Base-by-base conservation (phyloP, 2,329 filamentous ascomycete species). In the Sclerotiophoma versabilis region DNA sequence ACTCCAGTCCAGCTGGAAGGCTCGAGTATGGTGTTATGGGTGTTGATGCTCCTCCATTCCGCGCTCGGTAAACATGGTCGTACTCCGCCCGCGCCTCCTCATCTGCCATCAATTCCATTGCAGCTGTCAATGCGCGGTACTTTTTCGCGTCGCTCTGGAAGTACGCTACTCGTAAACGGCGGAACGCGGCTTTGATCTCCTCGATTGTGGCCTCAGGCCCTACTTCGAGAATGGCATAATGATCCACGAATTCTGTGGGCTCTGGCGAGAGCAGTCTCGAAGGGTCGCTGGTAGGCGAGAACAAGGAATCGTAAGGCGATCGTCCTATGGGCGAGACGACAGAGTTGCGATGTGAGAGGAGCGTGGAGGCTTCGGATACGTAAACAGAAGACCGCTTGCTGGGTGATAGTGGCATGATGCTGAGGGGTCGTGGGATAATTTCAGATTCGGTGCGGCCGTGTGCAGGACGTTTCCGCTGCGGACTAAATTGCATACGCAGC, bases 171-270 rank as follows among this genome's bases (percentile, higher is more conserved):
- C 71, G 65, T 19, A 73, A 58, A 15, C 50, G 51, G 36, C 71
- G 68, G 50, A 68, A 70, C 1, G 67, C 62, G 14, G 56, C 57
- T 29, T 65, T 68, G 26, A 74, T 68, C 22, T 75, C 66, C 37
- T 70, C 68, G 23, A 58, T 53, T 4, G 69, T 65, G 23, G 70
- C 71, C 41, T 58, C 56, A 6, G 47, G 46, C 2, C 58, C 50
- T 5, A 75, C 54, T 36, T 63, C 54, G 11, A 75, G 54, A 39
- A 66, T 63, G 12, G 63, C 59, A 59, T 75, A 75, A 55, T 75
- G 64, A 58, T 75, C 69, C 14, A 64, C 42, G 26, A 68, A 67
- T 12, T 62, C 63, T 7, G 56, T 36, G 3, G 58, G 43, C 22
- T 52, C 54, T 5, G 44, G 42, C 2, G 53, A 43, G 8, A 54